A percentile compares a stretch with the other conserved stretches of the same genome.
phyloP scores from a whole-genome alignment of 2,329 filamentous ascomycete genomes.

The Domatiomyces catenatus region DNA sequence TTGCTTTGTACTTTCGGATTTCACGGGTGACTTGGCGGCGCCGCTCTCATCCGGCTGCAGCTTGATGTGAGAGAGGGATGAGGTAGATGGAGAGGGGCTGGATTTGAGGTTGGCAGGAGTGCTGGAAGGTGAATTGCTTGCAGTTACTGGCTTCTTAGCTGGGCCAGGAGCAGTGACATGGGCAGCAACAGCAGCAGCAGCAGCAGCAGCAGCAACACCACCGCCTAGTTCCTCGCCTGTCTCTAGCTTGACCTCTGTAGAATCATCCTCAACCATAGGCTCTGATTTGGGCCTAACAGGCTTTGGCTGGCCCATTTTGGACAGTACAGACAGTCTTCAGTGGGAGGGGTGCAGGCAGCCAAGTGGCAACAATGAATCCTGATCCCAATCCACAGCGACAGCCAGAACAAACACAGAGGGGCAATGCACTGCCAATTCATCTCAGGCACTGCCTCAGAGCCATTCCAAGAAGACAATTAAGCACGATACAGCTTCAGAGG shows the following conservation, averaged over 20 bases:
- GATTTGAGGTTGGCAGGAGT: constrained; percentile 8
- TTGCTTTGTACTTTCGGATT: constrained; percentile 43
- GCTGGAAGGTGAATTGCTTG: constrained; percentile 10
- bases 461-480: background rate
- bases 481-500: background rate
- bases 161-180: constrained; percentile 6
- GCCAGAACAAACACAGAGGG: background rate
- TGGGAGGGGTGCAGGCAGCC: background rate
- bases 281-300: constrained; percentile 4
- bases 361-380: background rate
- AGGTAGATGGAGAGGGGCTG: constrained; percentile 13
- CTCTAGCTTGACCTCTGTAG: constrained; percentile 13
- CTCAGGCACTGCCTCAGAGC: background rate
- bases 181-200: background rate
- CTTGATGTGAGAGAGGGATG: constrained; percentile 1
- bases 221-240: constrained; percentile 9
- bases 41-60: constrained; percentile 19
- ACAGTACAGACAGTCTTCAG: background rate
- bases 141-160: constrained; percentile 9
- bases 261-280: constrained; percentile 9
- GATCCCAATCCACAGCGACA: background rate
- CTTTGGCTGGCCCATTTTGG: constrained; percentile 8
- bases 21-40: constrained; percentile 47
- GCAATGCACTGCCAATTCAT: background rate
- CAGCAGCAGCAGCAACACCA: constrained; percentile 4